phyloP scores from a whole-genome alignment of 805 yeast species.

The Wickerhamiella sorbophila region DNA sequence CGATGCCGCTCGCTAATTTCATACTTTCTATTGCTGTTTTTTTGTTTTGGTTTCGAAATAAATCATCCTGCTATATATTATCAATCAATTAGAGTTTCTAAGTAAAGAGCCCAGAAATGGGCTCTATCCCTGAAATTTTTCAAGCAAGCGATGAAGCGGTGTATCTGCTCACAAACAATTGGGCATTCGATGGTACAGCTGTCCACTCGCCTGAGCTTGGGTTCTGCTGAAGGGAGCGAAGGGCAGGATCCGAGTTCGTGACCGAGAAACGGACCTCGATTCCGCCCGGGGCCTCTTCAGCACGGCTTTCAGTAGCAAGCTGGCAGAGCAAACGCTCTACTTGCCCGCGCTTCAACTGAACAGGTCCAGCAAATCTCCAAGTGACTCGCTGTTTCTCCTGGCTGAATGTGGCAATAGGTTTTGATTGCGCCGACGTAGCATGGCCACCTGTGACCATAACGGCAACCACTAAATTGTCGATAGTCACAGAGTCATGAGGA shows the following conservation, averaged over 20 bases:
- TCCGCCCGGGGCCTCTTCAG: constrained; percentile 61
- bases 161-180: constrained; percentile 2
- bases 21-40: not conserved
- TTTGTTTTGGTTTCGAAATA: too few species aligned
- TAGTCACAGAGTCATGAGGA: constrained; percentile 29
- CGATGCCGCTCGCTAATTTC: not conserved
- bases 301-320: constrained; percentile 60
- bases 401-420: constrained; percentile 85
- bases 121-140: too few species aligned
- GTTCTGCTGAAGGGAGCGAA: constrained; percentile 1
- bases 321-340: constrained; percentile 74
- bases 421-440: constrained; percentile 62
- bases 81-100: too few species aligned
- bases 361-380: constrained; percentile 47
- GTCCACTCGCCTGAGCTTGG: constrained; percentile 12
- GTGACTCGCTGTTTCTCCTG: constrained; percentile 74
- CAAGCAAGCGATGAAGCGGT: not conserved
- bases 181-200: constrained; percentile 11
- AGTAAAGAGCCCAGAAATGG: too few species aligned
- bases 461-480: constrained; percentile 47
- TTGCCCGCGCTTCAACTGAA: constrained; percentile 26
- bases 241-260: constrained; percentile 5
- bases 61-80: not conserved
- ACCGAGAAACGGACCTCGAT: constrained; percentile 37
- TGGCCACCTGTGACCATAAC: constrained; percentile 46